Evolutionary conservation across 2,329 filamentous ascomycete genomes (phyloP).

Genomic region (Talaromyces pinophilus): DNA sequence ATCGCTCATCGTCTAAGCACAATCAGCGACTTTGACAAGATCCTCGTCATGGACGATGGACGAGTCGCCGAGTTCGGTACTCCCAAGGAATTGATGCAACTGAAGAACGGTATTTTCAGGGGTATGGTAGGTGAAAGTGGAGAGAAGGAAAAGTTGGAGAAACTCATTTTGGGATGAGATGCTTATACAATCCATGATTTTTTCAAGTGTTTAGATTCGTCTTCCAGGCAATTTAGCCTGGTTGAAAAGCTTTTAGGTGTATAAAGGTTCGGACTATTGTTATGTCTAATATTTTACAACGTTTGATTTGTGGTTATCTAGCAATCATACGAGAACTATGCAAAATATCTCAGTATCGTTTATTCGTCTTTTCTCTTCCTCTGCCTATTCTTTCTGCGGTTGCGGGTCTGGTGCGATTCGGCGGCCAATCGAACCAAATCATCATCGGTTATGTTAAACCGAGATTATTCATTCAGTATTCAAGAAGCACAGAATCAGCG

Average conservation of each 20-base stretch:
- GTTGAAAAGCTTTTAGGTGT: not conserved
- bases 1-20: slow-evolving; percentile 73
- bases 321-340: not conserved
- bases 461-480: no score
- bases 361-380: not conserved
- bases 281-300: not conserved
- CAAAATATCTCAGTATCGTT: no score
- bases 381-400: not conserved
- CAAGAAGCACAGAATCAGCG: no score
- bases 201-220: not conserved
- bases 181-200: not conserved
- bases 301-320: not conserved
- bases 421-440: no score
- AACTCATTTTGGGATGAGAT: slow-evolving; percentile 19
- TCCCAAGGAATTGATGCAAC: slow-evolving; percentile 17
- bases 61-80: slow-evolving; percentile 18
- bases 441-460: no score
- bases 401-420: no score
- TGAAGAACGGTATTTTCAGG: slow-evolving; percentile 21
- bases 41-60: slow-evolving; percentile 59
- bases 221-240: not conserved
- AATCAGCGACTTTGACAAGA: slow-evolving; percentile 71
- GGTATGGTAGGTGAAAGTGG: slow-evolving; percentile 23
- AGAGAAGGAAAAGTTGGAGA: slow-evolving; percentile 23
- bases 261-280: not conserved